Evolutionary conservation across 495 filamentous ascomycete genomes (phyloP).

Genomic region (Penicillium paxilli): DNA sequence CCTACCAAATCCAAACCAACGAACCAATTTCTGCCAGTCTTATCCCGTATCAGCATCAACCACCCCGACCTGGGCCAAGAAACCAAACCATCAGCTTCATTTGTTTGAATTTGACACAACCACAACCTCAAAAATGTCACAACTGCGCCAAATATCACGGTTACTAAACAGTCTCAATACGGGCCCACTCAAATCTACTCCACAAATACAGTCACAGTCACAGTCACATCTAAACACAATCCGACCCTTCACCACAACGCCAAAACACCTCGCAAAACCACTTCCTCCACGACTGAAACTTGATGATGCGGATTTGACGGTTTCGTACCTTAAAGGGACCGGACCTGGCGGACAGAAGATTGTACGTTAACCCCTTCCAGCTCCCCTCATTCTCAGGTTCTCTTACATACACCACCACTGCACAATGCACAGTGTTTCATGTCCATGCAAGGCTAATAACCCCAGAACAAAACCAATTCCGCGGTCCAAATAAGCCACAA

Average conservation of each 20-base stretch:
- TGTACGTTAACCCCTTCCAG: conserved; percentile 21
- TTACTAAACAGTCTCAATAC: too few species aligned
- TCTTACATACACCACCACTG: too few species aligned
- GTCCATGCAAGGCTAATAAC: background rate
- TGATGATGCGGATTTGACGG: conserved; percentile 73
- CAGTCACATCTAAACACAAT: background rate
- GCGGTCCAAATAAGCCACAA: conserved; percentile 92
- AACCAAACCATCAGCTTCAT: background rate
- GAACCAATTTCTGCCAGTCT: background rate
- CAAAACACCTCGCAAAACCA: conserved; percentile 42
- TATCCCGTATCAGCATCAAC: too few species aligned
- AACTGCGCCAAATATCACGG: background rate
- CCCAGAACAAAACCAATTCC: conserved; percentile 91
- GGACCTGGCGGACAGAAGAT: conserved; percentile 98
- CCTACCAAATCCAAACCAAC: background rate
- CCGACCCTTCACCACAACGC: conserved; percentile 29
- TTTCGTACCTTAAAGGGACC: conserved; percentile 86
- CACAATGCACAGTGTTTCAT: background rate
- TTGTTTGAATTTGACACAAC: background rate
- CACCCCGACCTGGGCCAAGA: too few species aligned
- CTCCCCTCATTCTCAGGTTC: background rate
- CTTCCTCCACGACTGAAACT: conserved; percentile 76
- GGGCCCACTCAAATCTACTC: background rate
- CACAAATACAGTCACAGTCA: too few species aligned
- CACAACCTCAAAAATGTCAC: background rate